Base-by-base conservation (phyloP, 2,329 filamentous ascomycete genomes). In the Trichoderma atrobrunneum region DNA sequence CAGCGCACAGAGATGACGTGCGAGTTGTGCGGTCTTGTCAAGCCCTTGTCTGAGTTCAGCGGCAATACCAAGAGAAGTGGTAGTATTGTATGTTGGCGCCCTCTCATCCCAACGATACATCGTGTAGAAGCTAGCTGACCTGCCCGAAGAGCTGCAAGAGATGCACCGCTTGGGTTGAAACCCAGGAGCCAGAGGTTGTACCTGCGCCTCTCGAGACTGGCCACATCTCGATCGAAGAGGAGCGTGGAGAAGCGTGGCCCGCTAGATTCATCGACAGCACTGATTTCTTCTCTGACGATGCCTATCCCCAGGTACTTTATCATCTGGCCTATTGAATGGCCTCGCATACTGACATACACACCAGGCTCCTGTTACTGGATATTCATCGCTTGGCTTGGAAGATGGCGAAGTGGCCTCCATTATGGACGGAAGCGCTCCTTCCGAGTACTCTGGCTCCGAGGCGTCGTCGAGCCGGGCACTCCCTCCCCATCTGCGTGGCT, bases 161-260 rank as follows among this genome's bases (percentile, higher is more conserved):
- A 69, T 84, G 82, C 67, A 76, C 75, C 11, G 80, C 78, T 4
- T 84, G 82, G 82, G 76, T 71, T 0, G 79, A 81, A 36, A 79
- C 77, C 1, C 81, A 82, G 51, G 82, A 84, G 39, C 78, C 78
- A 0, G 74, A 73, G 1, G 78, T 82, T 3, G 76, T 74, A 0
- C 80, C 81, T 0, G 68, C 72, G 0, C 77, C 78, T 0, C 74
- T 81, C 1, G 78, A 78, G 32, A 80, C 80, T 0, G 81, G 80
- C 0, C 80, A 82, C 34, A 72, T 80, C 12, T 81, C 80, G 0
- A 59, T 74, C 0, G 81, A 82, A 34, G 81, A 82, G 54, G 34
- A 73, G 16, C 56, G 63, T 3, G 34, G 43, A 1, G 70, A 75
- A 12, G 61, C 64, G 4, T 78, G 74, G 73, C 21, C 70, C 7